phyloP scores from a whole-genome alignment of 2,329 filamentous ascomycete genomes.

The Ophiocordyceps unilateralis region DNA sequence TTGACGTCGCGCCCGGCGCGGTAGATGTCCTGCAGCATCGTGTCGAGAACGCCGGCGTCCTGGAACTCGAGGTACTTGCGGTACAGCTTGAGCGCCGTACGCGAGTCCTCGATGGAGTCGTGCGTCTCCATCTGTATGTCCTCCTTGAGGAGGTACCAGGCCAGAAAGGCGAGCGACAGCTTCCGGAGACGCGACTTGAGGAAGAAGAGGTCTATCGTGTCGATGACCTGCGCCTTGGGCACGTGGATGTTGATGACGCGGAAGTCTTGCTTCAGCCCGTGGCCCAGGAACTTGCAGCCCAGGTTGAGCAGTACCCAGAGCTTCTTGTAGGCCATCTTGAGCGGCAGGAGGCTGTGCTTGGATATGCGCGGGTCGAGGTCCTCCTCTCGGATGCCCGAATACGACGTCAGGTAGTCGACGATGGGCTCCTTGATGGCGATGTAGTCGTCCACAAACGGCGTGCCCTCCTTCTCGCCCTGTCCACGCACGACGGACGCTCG shows the following conservation, averaged over 20 bases:
- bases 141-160: constrained; percentile 80
- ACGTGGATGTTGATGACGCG: constrained; percentile 97
- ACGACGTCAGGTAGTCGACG: constrained; percentile 87
- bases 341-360: constrained; percentile 63
- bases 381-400: constrained; percentile 74
- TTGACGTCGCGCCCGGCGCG: constrained; percentile 27
- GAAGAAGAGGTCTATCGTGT: constrained; percentile 86
- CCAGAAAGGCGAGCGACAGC: constrained; percentile 76
- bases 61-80: constrained; percentile 80
- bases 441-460: constrained; percentile 94
- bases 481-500: constrained; percentile 82
- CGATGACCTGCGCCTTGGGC: constrained; percentile 75
- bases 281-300: constrained; percentile 83
- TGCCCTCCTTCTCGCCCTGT: constrained; percentile 56
- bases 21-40: constrained; percentile 80
- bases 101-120: constrained; percentile 89
- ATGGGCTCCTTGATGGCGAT: constrained; percentile 82
- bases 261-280: constrained; percentile 89
- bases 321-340: constrained; percentile 94
- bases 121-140: constrained; percentile 87
- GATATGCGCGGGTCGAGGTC: constrained; percentile 70
- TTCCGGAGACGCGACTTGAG: constrained; percentile 68
- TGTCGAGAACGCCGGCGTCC: constrained; percentile 67
- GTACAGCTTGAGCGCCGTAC: constrained; percentile 76
- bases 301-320: constrained; percentile 92